These are phyloP conservation scores for Aspergillus hiratsukae DNA, from an alignment of 2,329 filamentous ascomycete species.

Conservation along the genomic window DNA sequence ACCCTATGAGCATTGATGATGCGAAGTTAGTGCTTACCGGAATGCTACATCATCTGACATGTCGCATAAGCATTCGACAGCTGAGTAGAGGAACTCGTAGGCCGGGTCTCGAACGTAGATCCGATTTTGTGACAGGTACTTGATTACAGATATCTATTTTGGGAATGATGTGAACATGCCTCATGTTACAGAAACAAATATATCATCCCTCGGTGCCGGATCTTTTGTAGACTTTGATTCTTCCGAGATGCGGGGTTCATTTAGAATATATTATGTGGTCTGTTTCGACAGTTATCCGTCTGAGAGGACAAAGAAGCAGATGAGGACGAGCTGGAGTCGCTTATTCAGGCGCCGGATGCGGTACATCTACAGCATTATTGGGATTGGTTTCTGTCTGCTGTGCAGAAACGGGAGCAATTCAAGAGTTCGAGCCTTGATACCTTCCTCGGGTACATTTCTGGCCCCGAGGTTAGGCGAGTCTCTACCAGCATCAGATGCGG, in stretches of 20 bases:
- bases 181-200: too few species aligned
- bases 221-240: too few species aligned
- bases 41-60: background rate
- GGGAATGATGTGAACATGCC: too few species aligned
- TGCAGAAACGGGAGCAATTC: constrained; percentile 10
- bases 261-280: constrained; percentile 16
- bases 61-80: background rate
- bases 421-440: constrained; percentile 18
- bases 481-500: constrained; percentile 32
- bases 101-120: too few species aligned
- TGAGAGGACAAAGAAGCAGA: constrained; percentile 26
- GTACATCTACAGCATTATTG: constrained; percentile 23
- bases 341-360: constrained; percentile 19
- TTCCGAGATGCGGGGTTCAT: too few species aligned
- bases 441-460: constrained; percentile 30
- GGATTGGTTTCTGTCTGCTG: constrained; percentile 11
- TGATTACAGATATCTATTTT: too few species aligned
- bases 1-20: background rate
- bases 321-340: constrained; percentile 25
- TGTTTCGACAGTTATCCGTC: constrained; percentile 35
- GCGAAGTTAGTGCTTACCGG: background rate
- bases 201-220: too few species aligned
- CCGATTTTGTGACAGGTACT: too few species aligned
- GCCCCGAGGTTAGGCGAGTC: constrained; percentile 26
- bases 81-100: too few species aligned